Percentiles rank a stretch among this genome's conserved stretches.
phyloP scores from a whole-genome alignment of 257 asterid species.

The Orobanche coerulescens region DNA sequence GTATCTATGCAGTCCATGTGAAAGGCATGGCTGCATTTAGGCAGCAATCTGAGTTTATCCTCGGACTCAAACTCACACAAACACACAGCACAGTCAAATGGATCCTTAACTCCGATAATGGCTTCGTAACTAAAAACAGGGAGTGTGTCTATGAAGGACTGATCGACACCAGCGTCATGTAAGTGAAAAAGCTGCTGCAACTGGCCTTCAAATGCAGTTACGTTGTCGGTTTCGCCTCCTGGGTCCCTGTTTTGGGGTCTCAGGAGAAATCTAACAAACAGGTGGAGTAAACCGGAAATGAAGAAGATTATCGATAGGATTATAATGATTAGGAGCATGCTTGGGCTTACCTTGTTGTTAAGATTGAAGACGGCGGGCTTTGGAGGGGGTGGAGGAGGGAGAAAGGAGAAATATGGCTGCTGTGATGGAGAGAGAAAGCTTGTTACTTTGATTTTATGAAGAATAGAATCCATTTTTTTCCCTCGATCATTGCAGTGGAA shows the following conservation, averaged over 20 bases:
- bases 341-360: constrained; percentile 68
- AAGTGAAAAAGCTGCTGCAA: constrained; percentile 86
- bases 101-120: constrained; percentile 79
- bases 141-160: constrained; percentile 77
- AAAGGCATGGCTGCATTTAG: constrained; percentile 93
- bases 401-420: constrained; percentile 37
- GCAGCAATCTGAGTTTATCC: constrained; percentile 67
- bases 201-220: constrained; percentile 82
- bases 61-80: constrained; percentile 81
- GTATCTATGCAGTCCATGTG: constrained; percentile 96
- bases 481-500: constrained; percentile 24
- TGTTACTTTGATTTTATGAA: constrained; percentile 32
- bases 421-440: constrained; percentile 42
- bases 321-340: constrained; percentile 58
- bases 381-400: constrained; percentile 46
- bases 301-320: constrained; percentile 79
- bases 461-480: constrained; percentile 27
- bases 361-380: constrained; percentile 37
- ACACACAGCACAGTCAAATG: constrained; percentile 94
- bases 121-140: constrained; percentile 76
- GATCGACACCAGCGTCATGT: constrained; percentile 93
- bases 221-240: constrained; percentile 54
- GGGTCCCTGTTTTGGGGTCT: constrained; percentile 57
- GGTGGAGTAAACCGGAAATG: constrained; percentile 74
- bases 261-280: constrained; percentile 60